Conservation (phyloP, 2,329 filamentous ascomycete genomes). For the Penicillium sp. region DNA sequence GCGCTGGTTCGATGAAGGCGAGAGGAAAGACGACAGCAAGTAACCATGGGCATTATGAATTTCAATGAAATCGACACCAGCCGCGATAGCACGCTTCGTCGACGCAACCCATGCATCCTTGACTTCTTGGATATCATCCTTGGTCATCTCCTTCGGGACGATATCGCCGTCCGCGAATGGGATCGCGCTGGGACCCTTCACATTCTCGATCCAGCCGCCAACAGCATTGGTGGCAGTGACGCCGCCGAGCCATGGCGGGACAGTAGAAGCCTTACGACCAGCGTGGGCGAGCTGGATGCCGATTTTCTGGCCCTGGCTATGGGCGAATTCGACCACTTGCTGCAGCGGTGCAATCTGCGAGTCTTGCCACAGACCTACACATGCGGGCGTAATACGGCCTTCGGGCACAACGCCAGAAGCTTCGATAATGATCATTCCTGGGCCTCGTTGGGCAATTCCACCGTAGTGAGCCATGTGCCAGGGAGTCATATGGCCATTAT, state of each 20-base stretch:
- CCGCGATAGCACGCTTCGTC: conserved; percentile 56
- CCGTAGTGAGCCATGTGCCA: conserved; percentile 82
- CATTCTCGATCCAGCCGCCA: conserved; percentile 52
- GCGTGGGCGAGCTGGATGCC: conserved; percentile 80
- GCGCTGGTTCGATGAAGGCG: conserved; percentile 62
- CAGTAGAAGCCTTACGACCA: conserved; percentile 57
- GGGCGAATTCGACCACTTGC: conserved; percentile 68
- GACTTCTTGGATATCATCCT: conserved; percentile 60
- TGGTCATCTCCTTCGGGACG: conserved; percentile 61
- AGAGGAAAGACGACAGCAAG: conserved; percentile 63
- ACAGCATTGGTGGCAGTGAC: conserved; percentile 46
- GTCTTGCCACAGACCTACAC: conserved; percentile 69
- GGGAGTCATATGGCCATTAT: conserved; percentile 67
- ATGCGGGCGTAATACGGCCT: conserved; percentile 68
- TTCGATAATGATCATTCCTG: conserved; percentile 69
- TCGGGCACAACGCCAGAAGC: conserved; percentile 69
- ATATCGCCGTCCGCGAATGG: conserved; percentile 58
- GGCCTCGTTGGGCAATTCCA: conserved; percentile 70
- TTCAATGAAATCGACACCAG: conserved; percentile 72
- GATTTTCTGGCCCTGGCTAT: conserved; percentile 70
- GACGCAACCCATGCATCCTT: conserved; percentile 58
- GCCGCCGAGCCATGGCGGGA: conserved; percentile 47
- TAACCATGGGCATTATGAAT: conserved; percentile 77
- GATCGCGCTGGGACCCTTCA: conserved; percentile 54
- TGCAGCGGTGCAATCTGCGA: conserved; percentile 66